A percentile compares a stretch with the other conserved stretches of the same genome.
Evolutionary conservation across 495 filamentous ascomycete genomes (phyloP).

Genomic region (Letharia columbiana): DNA sequence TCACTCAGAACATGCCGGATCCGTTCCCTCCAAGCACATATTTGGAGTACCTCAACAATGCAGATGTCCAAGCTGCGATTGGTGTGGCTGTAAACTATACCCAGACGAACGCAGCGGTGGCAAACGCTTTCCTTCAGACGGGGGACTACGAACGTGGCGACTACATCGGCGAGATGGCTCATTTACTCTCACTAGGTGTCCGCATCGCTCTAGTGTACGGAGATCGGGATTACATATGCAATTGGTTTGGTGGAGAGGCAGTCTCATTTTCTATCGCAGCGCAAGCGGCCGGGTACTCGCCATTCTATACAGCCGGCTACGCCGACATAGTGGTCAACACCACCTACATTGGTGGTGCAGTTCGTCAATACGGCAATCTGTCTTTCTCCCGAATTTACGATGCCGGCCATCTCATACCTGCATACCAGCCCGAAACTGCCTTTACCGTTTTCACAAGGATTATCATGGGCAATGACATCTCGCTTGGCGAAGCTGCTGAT

Average conservation of each 20-base stretch:
- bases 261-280: conserved; percentile 33
- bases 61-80: conserved; percentile 26
- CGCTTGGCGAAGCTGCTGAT: conserved; percentile 41
- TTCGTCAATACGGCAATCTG: conserved; percentile 43
- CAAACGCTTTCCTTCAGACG: conserved; percentile 24
- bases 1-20: conserved; percentile 26
- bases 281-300: conserved; percentile 26
- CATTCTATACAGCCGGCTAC: conserved; percentile 43
- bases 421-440: conserved; percentile 36
- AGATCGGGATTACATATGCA: conserved; percentile 56
- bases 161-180: conserved; percentile 41
- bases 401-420: conserved; percentile 42
- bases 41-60: conserved; percentile 30
- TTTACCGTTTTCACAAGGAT: conserved; percentile 29
- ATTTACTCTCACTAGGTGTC: conserved; percentile 43
- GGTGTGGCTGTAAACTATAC: conserved; percentile 28
- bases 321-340: conserved; percentile 44
- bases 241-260: conserved; percentile 48
- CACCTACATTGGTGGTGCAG: conserved; percentile 42
- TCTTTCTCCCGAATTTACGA: conserved; percentile 45
- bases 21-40: conserved; percentile 29
- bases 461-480: conserved; percentile 26
- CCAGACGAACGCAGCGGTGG: conserved; percentile 20
- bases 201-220: conserved; percentile 35
- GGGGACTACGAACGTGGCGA: conserved; percentile 44